Base-by-base conservation (phyloP, 1,284 basidiomycete genomes). In the Anthracocystis walkeri region DNA sequence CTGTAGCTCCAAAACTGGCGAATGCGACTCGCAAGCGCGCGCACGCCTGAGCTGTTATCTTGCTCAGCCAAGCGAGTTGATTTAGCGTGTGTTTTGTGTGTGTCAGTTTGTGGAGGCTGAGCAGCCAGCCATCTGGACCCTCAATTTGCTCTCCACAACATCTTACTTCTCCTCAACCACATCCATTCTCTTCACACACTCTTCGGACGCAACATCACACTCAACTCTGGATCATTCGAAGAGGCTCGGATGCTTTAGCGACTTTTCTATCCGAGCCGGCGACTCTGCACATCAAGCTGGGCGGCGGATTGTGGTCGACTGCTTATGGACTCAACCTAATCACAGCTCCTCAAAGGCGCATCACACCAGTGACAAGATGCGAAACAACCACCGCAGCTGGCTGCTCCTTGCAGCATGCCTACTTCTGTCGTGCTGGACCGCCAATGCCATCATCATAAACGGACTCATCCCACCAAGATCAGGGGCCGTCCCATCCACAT, bases 391-490 rank as follows among this genome's bases (percentile, higher is more conserved):
- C 12, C 31, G 38, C 7, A 68, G 51, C 52, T 59, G 41, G 45
- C 31, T 54, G 51, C 55, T 62, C 7, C 25, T 71, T 4, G 31
- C 25, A 4, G 55, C 45, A 4, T 58, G 44, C 20, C 12, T 71
- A 7, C 33, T 65, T 2, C 45, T 71, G 7, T 58, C 62, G 2
- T 27, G 42, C 20, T 57, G 38, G 46, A 62, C 58, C 11, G 46
- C 46, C 10, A 56, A 51, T 11, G 62, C 68, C 1, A 51, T 65
- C 20, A 51, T 65, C 7, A 27, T 71, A 27, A 45, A 65, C 3
- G 63, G 51, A 4, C 38, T 65, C 4, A 54, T 71, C 7, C 68
- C 68, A 12, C 68, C 68, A 58, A 58, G 41, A 27, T 33, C 59
- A 7, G 25, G 23, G 7, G 18, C 51, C 11, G 20, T 25, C 3